These are phyloP conservation scores for Arthrobotrys musiformis DNA, from an alignment of 2,329 filamentous ascomycete species.

Conservation along the genomic window DNA sequence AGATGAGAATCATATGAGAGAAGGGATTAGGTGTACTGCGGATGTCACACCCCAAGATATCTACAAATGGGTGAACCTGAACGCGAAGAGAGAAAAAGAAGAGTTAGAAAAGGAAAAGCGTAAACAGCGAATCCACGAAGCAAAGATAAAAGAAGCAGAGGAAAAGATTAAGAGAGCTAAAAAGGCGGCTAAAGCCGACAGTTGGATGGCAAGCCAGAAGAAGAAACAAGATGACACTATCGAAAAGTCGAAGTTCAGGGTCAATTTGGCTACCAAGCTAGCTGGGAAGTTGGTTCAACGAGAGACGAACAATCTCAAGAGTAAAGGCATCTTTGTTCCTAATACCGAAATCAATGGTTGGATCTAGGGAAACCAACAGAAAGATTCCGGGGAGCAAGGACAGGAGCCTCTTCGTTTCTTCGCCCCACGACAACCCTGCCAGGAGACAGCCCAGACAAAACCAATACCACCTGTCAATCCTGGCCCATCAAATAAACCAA, in stretches of 20 bases:
- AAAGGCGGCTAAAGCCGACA: not conserved
- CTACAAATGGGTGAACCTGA: not conserved
- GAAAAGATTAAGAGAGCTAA: conserved; percentile 5
- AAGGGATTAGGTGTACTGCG: not conserved
- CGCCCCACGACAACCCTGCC: not conserved
- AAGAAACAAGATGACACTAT: not conserved
- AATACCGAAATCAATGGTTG: conserved; percentile 5
- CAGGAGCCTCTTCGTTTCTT: not conserved
- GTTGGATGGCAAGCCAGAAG: not conserved
- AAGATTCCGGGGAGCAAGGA: not conserved
- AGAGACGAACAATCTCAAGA: not conserved
- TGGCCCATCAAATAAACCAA: too few species aligned
- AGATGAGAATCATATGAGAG: not conserved
- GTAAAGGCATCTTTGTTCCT: not conserved
- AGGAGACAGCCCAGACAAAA: not conserved
- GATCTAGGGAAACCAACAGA: conserved; percentile 4
- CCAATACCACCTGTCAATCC: too few species aligned
- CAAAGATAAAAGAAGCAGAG: not conserved
- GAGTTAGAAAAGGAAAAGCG: not conserved
- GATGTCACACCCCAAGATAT: not conserved
- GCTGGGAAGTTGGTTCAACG: not conserved
- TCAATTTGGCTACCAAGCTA: not conserved
- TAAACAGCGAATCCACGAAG: not conserved
- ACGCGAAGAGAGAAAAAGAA: not conserved
- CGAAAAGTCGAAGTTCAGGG: not conserved